Evolutionary conservation across 768 basidiomycete genomes (phyloP).

Genomic region (Lactarius hatsudake): DNA sequence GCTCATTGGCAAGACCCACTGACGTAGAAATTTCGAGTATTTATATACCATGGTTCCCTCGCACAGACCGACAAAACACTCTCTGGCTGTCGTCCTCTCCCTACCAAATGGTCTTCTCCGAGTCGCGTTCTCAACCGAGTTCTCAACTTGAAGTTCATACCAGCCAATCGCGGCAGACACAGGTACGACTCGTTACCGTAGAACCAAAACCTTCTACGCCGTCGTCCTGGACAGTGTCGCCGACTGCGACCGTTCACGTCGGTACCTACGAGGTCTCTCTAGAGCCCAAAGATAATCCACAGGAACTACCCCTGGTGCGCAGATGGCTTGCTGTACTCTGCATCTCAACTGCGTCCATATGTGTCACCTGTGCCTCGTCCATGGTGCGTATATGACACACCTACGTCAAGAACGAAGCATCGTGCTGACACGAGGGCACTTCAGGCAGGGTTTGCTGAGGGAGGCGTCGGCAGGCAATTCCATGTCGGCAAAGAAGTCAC

Average conservation of each 20-base stretch:
- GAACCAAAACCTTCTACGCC: not conserved
- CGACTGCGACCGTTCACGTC: not conserved
- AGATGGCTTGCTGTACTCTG: constrained; percentile 30
- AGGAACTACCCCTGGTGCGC: constrained; percentile 22
- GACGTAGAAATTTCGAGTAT: not conserved
- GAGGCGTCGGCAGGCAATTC: constrained; percentile 38
- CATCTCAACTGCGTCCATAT: constrained; percentile 28
- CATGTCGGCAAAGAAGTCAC: constrained; percentile 39
- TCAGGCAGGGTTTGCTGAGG: constrained; percentile 40
- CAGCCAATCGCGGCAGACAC: constrained; percentile 1
- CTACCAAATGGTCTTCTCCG: not conserved
- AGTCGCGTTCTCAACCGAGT: not conserved
- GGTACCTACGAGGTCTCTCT: constrained; percentile 25
- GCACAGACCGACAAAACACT: not conserved
- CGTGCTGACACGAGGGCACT: not conserved
- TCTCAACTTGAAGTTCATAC: not conserved
- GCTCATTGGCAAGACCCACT: not conserved
- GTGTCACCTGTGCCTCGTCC: constrained; percentile 31
- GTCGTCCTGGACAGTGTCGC: not conserved
- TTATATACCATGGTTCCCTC: not conserved
- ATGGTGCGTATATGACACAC: constrained; percentile 20
- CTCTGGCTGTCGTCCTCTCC: not conserved
- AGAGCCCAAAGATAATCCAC: constrained; percentile 28
- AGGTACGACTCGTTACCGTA: not conserved
- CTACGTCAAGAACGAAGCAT: not conserved